These are phyloP conservation scores for Metarhizium rileyi DNA, from an alignment of 2,329 filamentous ascomycete species.

Conservation along the genomic window DNA sequence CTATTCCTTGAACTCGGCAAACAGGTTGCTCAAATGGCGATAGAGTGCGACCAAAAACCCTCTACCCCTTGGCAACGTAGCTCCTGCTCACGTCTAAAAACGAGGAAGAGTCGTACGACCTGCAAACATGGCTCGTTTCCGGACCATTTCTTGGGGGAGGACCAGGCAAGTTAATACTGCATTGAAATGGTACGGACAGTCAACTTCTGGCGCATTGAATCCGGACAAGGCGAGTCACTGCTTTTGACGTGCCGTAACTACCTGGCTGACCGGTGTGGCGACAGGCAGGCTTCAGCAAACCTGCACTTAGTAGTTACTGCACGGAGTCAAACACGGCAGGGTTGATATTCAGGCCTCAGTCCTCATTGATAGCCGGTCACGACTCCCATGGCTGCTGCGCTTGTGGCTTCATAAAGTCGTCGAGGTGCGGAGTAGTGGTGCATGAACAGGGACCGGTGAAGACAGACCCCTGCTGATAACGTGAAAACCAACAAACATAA, in stretches of 20 bases:
- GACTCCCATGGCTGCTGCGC: not conserved
- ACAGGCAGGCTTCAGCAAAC: not conserved
- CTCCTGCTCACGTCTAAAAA: not conserved
- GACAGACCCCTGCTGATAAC: not conserved
- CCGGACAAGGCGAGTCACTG: constrained; percentile 1
- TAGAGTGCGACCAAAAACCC: not conserved
- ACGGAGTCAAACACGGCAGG: constrained; percentile 2
- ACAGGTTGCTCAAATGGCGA: not conserved
- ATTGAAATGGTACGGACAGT: not conserved
- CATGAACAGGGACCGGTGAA: not conserved
- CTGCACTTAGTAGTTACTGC: constrained; percentile 4
- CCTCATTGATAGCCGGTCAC: not conserved
- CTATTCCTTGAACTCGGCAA: not conserved
- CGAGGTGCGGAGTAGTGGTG: not conserved
- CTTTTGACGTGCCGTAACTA: constrained; percentile 3
- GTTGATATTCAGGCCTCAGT: not conserved
- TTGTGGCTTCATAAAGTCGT: not conserved
- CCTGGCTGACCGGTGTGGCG: constrained; percentile 8
- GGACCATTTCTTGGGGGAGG: not conserved
- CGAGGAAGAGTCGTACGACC: not conserved
- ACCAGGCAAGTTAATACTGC: not conserved
- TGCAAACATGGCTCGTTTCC: not conserved
- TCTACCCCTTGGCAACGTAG: not conserved
- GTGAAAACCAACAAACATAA: not conserved
- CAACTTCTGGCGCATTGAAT: not conserved